A percentile compares a stretch with the other conserved stretches of the same genome.
Evolutionary conservation across 768 basidiomycete species (phyloP).

Genomic region (Termitomyces sp.): DNA sequence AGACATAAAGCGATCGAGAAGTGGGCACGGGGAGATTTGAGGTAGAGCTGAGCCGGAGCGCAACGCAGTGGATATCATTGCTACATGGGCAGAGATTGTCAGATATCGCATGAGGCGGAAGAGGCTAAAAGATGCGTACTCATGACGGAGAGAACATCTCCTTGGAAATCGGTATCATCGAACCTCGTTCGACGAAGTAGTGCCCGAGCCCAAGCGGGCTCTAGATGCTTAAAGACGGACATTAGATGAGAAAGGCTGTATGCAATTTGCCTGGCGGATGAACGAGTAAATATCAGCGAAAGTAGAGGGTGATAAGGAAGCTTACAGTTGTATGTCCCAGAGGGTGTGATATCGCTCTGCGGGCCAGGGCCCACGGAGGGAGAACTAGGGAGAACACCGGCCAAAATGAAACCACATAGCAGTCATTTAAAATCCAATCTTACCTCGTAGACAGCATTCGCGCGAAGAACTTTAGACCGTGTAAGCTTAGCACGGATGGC

Average conservation of each 20-base stretch:
- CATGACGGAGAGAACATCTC: slow-evolving; percentile 81
- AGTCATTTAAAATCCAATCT: slow-evolving; percentile 7
- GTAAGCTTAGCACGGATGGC: slow-evolving; percentile 75
- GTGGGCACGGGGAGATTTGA: slow-evolving; percentile 82
- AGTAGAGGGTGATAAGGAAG: background rate
- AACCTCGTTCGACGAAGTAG: slow-evolving; percentile 75
- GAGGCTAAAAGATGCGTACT: slow-evolving; percentile 41
- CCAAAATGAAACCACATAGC: background rate
- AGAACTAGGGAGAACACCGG: slow-evolving; percentile 50
- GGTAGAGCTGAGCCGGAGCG: slow-evolving; percentile 75
- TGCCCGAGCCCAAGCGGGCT: slow-evolving; percentile 75
- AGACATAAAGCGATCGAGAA: slow-evolving; percentile 47
- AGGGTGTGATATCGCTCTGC: slow-evolving; percentile 72
- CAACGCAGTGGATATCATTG: slow-evolving; percentile 74
- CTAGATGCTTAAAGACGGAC: slow-evolving; percentile 70
- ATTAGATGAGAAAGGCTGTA: slow-evolving; percentile 71
- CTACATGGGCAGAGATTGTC: slow-evolving; percentile 31
- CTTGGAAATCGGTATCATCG: slow-evolving; percentile 78
- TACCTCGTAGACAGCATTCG: slow-evolving; percentile 70
- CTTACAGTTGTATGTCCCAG: slow-evolving; percentile 66
- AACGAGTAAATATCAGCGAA: background rate
- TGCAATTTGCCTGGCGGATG: slow-evolving; percentile 56
- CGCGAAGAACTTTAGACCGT: slow-evolving; percentile 52
- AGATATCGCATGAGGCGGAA: background rate
- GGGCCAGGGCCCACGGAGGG: slow-evolving; percentile 77